Conservation (phyloP, 495 filamentous ascomycete species). For the Aspergillus panamensis region DNA sequence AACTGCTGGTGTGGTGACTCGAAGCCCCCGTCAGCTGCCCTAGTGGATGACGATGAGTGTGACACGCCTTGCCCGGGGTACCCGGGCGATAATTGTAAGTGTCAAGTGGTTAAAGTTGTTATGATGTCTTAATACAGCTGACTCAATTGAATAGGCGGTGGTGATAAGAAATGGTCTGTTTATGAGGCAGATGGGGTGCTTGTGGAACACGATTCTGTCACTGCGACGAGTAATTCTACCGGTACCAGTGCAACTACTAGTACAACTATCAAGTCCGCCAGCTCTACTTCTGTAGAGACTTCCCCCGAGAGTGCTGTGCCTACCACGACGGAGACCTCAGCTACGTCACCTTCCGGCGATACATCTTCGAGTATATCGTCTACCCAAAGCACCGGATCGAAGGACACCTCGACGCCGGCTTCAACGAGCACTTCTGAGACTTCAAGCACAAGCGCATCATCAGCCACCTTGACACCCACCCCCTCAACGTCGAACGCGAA, state of each 20-base stretch:
- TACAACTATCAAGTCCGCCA: not conserved
- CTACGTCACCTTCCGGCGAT: not conserved
- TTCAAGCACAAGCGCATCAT: not conserved
- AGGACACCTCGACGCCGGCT: not conserved
- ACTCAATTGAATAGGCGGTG: slow-evolving; percentile 1
- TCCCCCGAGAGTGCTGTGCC: not conserved
- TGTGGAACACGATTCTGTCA: not conserved
- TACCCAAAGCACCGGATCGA: not conserved
- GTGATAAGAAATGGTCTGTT: not conserved
- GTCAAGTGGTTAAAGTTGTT: not conserved
- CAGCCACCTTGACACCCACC: not conserved
- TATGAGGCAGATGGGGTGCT: not conserved
- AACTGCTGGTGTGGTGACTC: slow-evolving; percentile 10
- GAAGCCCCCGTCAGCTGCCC: not conserved
- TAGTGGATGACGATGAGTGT: slow-evolving; percentile 5
- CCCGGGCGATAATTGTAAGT: slow-evolving; percentile 5
- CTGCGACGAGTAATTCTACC: not conserved
- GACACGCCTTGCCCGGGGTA: slow-evolving; percentile 2
- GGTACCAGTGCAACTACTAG: not conserved
- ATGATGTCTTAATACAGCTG: not conserved
- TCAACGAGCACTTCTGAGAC: not conserved
- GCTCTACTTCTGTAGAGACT: not conserved
- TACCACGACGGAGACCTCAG: not conserved
- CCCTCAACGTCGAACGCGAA: slow-evolving; percentile 7
- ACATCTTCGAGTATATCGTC: not conserved